Conservation (phyloP, 2,329 filamentous ascomycete genomes). For the Penicillium occitanis region DNA sequence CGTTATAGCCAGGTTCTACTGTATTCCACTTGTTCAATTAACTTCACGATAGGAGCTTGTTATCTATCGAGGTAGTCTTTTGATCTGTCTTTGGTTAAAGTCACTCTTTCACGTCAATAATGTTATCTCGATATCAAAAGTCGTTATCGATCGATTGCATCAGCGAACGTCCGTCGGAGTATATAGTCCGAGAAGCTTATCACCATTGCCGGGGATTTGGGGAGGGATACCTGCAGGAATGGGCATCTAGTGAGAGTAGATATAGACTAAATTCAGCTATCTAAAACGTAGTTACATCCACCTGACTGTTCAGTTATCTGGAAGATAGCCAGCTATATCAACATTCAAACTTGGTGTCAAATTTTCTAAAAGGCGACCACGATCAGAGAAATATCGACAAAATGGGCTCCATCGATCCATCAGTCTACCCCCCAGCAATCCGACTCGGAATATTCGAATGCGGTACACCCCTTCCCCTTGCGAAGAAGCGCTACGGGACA, state of each 20-base stretch:
- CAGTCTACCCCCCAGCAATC: not conserved
- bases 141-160: not conserved
- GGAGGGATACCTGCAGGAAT: not conserved
- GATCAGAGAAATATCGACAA: not conserved
- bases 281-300: not conserved
- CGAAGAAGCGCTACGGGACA: not conserved
- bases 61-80: not conserved
- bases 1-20: too few species aligned
- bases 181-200: not conserved
- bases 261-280: not conserved
- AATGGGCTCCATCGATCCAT: conserved; percentile 4
- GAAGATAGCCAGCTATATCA: not conserved
- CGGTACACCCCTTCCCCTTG: not conserved
- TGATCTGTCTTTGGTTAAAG: not conserved
- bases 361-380: not conserved
- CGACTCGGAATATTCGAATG: not conserved
- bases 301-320: not conserved
- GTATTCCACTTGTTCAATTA: too few species aligned
- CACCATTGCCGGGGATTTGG: not conserved
- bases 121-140: not conserved
- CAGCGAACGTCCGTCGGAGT: not conserved
- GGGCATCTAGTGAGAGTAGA: not conserved
- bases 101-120: not conserved
- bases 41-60: not conserved
- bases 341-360: not conserved